phyloP scores from a whole-genome alignment of 2,329 filamentous ascomycete species.

The Penicillium verrucosum region DNA sequence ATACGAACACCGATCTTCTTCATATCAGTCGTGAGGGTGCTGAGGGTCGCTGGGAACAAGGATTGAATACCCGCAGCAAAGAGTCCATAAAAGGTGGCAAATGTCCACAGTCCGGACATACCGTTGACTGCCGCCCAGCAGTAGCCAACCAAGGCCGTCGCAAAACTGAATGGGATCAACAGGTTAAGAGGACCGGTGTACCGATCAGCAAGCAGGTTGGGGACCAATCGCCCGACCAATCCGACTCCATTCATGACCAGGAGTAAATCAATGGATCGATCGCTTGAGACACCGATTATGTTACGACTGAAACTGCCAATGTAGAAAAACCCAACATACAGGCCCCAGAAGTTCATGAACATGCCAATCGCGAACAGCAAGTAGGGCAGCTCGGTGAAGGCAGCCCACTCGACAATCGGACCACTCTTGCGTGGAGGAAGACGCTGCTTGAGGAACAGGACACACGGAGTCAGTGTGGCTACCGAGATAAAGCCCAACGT shows the following conservation, averaged over 20 bases:
- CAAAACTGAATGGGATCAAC: conserved; percentile 51
- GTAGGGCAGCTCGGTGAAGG: conserved; percentile 52
- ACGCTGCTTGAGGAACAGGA: conserved; percentile 49
- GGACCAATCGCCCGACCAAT: conserved; percentile 55
- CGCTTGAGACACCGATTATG: conserved; percentile 41
- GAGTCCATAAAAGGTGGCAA: conserved; percentile 63
- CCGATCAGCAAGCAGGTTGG: conserved; percentile 57
- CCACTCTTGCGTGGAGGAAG: conserved; percentile 51
- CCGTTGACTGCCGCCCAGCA: conserved; percentile 58
- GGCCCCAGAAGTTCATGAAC: conserved; percentile 50
- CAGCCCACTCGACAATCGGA: conserved; percentile 50
- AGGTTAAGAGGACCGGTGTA: conserved; percentile 60
- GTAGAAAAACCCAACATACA: conserved; percentile 56
- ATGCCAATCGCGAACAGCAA: conserved; percentile 42
- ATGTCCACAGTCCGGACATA: conserved; percentile 56
- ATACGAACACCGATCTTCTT: conserved; percentile 56
- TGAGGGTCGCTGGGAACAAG: conserved; percentile 62
- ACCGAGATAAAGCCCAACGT: conserved; percentile 60
- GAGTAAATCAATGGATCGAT: conserved; percentile 57
- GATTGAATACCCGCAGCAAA: conserved; percentile 62
- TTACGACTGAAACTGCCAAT: conserved; percentile 42
- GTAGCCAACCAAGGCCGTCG: conserved; percentile 46
- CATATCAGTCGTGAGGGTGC: conserved; percentile 53
- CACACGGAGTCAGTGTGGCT: conserved; percentile 40
- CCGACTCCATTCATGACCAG: conserved; percentile 65